phyloP scores from a whole-genome alignment of 2,329 filamentous ascomycete species.

The Talaromyces sp. region DNA sequence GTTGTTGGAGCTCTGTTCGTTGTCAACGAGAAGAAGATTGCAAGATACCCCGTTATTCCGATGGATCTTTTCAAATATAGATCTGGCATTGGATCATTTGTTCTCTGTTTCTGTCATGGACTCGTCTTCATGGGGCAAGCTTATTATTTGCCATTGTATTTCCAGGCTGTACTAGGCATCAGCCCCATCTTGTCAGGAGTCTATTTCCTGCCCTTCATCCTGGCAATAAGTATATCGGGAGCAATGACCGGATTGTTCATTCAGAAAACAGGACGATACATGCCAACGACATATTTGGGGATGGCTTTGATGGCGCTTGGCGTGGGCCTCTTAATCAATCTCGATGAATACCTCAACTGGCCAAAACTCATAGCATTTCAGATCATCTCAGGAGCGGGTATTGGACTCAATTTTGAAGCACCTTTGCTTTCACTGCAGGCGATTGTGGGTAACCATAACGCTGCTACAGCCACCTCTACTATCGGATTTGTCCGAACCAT shows the following conservation, averaged over 20 bases:
- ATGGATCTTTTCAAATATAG: conserved; percentile 59
- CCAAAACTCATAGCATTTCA: conserved; percentile 40
- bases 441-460: conserved; percentile 50
- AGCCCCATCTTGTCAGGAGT: conserved; percentile 64
- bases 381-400: conserved; percentile 51
- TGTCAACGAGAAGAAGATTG: conserved; percentile 65
- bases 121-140: conserved; percentile 66
- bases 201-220: conserved; percentile 62
- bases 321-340: conserved; percentile 56
- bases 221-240: conserved; percentile 60
- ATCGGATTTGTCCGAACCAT: conserved; percentile 56
- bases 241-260: conserved; percentile 61
- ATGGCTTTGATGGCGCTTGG: conserved; percentile 56
- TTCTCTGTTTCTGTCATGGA: conserved; percentile 63
- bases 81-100: conserved; percentile 61
- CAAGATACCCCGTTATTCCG: conserved; percentile 69
- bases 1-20: conserved; percentile 61
- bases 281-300: conserved; percentile 53
- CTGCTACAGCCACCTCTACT: conserved; percentile 57
- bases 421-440: conserved; percentile 56
- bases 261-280: conserved; percentile 63
- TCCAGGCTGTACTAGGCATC: conserved; percentile 63
- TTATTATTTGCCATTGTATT: conserved; percentile 75
- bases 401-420: conserved; percentile 54
- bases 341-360: conserved; percentile 45